phyloP scores from a whole-genome alignment of 805 yeast genomes.

The Yarrowia sp. region DNA sequence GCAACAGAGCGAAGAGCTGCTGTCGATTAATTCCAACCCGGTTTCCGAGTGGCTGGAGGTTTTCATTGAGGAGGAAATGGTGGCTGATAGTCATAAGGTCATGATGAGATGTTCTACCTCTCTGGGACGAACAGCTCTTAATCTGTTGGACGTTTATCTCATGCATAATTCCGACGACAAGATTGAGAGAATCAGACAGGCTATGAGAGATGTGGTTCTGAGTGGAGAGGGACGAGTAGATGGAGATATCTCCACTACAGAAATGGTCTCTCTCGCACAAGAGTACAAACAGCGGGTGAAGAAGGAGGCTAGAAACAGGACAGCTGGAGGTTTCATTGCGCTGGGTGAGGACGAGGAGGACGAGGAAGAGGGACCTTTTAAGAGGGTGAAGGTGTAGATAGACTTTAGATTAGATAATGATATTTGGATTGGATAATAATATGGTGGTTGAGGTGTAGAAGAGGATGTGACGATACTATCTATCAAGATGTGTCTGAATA shows the following conservation, averaged over 20 bases:
- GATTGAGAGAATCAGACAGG: neutral
- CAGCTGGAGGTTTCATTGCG: neutral
- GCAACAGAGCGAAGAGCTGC: neutral
- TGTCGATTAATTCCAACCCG: neutral
- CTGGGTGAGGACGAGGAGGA: neutral
- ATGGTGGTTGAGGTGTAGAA: too few relatives aligned
- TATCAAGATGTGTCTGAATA: too few relatives aligned
- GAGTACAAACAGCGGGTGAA: neutral
- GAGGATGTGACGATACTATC: too few relatives aligned
- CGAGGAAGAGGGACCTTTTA: neutral
- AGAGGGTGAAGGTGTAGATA: neutral
- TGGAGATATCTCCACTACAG: neutral
- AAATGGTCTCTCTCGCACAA: neutral
- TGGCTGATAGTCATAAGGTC: neutral
- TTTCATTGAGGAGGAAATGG: neutral
- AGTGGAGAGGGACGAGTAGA: neutral
- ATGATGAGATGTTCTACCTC: neutral
- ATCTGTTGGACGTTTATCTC: neutral
- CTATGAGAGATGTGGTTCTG: constrained; percentile 4
- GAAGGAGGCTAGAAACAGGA: neutral
- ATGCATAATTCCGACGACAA: neutral
- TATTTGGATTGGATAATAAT: too few relatives aligned
- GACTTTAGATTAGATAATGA: too few relatives aligned
- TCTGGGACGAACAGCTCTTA: neutral
- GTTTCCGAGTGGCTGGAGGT: neutral